These are phyloP conservation scores for Nephromyces sp. DNA, from an alignment of 169 alveolate genomes.

Conservation along the genomic window DNA sequence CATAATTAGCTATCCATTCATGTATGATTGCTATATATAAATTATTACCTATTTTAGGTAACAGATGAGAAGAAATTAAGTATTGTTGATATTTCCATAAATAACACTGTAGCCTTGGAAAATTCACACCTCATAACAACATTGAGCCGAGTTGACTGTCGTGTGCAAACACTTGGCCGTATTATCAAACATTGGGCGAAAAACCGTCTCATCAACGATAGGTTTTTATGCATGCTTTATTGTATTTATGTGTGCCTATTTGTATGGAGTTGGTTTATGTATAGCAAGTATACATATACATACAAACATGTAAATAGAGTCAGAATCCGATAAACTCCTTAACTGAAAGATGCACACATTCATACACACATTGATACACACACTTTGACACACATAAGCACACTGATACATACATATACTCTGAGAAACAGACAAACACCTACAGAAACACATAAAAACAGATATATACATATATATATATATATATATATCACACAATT, in stretches of 20 bases:
- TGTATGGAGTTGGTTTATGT: conserved; percentile 15
- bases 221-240: conserved; percentile 23
- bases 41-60: conserved; percentile 7
- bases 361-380: too few species aligned
- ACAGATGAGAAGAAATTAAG: conserved; percentile 30
- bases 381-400: not conserved
- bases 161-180: conserved; percentile 57
- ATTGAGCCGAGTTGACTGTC: conserved; percentile 40
- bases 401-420: conserved; percentile 4
- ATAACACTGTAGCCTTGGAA: conserved; percentile 63
- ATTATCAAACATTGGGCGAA: conserved; percentile 71
- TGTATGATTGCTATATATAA: not conserved
- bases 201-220: conserved; percentile 54
- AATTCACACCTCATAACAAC: conserved; percentile 52
- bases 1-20: not conserved
- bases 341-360: too few species aligned
- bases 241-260: not conserved
- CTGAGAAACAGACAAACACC: not conserved
- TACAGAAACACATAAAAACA: not conserved
- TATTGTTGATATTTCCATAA: conserved; percentile 58
- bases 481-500: not conserved
- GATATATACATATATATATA: not conserved
- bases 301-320: not conserved
- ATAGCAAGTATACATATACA: not conserved
- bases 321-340: not conserved